Percentiles rank a stretch among this genome's conserved stretches.
Evolutionary conservation across 805 yeast species (phyloP).

Genomic region (Wickerhamomyces strasburgensis): DNA sequence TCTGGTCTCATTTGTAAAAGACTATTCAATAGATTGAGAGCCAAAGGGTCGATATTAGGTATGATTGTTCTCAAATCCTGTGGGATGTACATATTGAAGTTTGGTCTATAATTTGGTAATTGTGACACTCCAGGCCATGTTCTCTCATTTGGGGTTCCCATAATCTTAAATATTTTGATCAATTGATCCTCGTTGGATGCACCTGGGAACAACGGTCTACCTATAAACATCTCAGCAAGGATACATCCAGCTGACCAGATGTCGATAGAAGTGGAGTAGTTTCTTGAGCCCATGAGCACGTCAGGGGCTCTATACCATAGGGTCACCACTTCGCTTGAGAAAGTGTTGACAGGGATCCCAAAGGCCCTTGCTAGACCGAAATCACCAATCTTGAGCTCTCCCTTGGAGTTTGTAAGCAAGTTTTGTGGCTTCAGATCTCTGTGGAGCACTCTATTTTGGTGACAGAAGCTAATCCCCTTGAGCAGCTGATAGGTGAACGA

Average conservation of each 20-base stretch:
- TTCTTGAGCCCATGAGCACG: slow-evolving; percentile 89
- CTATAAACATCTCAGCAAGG: slow-evolving; percentile 97
- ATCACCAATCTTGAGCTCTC: slow-evolving; percentile 91
- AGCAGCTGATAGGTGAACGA: slow-evolving; percentile 92
- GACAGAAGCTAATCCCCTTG: slow-evolving; percentile 72
- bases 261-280: slow-evolving; percentile 94
- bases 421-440: slow-evolving; percentile 93
- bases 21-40: slow-evolving; percentile 73
- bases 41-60: slow-evolving; percentile 76
- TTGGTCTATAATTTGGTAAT: slow-evolving; percentile 79
- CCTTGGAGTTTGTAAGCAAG: slow-evolving; percentile 79
- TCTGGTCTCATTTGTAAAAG: slow-evolving; percentile 92
- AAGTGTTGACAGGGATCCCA: slow-evolving; percentile 96
- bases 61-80: slow-evolving; percentile 78
- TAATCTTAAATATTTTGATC: slow-evolving; percentile 80
- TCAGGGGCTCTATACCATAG: slow-evolving; percentile 98
- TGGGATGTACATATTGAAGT: slow-evolving; percentile 81
- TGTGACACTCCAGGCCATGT: slow-evolving; percentile 97
- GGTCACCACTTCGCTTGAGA: slow-evolving; percentile 95
- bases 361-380: slow-evolving; percentile 96
- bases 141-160: slow-evolving; percentile 95
- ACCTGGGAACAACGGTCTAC: slow-evolving; percentile 95
- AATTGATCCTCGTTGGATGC: slow-evolving; percentile 94
- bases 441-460: slow-evolving; percentile 60
- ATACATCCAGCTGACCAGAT: slow-evolving; percentile 99